phyloP scores from a whole-genome alignment of 1,139 yeast species.

The Saccharomyces hybrid region DNA sequence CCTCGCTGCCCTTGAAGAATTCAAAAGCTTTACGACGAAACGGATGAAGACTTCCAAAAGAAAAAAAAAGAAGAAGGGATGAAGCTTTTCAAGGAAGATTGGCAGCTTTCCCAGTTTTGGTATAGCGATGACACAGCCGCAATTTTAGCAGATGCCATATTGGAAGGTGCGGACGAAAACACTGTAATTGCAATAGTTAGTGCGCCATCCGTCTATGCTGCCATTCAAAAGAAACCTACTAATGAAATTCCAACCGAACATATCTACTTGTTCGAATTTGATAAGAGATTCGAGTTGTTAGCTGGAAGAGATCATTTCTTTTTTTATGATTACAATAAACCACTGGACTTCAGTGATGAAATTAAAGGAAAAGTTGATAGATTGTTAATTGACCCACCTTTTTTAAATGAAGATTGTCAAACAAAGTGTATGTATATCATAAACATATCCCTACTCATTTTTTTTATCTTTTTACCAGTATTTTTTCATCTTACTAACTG shows the following conservation, averaged over 20 bases:
- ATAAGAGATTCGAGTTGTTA: conserved; percentile 62
- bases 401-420: conserved; percentile 75
- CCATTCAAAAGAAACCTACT: conserved; percentile 49
- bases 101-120: conserved; percentile 95
- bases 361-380: conserved; percentile 61
- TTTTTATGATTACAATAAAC: conserved; percentile 68
- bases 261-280: conserved; percentile 71
- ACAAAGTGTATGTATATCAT: conserved; percentile 38
- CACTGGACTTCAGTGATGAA: conserved; percentile 52
- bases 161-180: conserved; percentile 65
- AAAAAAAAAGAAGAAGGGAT: conserved; percentile 39
- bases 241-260: conserved; percentile 54
- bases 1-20: conserved; percentile 69
- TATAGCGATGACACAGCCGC: conserved; percentile 67
- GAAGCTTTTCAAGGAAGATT: conserved; percentile 74
- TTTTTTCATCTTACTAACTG: conserved; percentile 4
- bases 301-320: conserved; percentile 63
- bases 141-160: conserved; percentile 55
- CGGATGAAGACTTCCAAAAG: conserved; percentile 42
- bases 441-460: background rate
- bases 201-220: conserved; percentile 91
- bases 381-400: conserved; percentile 84
- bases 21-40: conserved; percentile 48
- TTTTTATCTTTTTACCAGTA: background rate
- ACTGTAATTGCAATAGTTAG: conserved; percentile 71